phyloP scores from a whole-genome alignment of 306 rosid species.

The Ormosia semicastrata region DNA sequence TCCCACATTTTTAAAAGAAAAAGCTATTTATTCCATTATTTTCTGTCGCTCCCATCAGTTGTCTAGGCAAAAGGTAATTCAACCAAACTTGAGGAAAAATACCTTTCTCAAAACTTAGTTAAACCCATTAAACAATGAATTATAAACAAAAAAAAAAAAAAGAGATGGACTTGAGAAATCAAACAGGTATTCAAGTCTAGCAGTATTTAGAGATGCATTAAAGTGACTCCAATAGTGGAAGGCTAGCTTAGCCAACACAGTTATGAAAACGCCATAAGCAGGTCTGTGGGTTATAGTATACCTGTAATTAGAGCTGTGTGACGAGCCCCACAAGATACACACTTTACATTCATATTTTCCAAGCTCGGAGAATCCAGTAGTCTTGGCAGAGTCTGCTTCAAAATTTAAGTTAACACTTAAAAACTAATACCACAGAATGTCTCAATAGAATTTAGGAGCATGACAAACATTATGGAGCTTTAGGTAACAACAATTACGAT shows the following conservation, averaged over 20 bases:
- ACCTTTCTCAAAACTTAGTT: neutral
- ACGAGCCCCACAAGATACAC: constrained; percentile 91
- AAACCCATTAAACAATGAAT: neutral
- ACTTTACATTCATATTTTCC: constrained; percentile 69
- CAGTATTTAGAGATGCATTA: neutral
- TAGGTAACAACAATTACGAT: neutral
- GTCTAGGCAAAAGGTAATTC: neutral
- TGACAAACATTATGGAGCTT: neutral
- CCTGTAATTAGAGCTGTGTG: constrained; percentile 85
- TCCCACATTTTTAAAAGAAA: neutral
- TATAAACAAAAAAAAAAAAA: neutral
- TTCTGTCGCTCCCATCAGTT: neutral
- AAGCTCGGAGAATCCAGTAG: constrained; percentile 79
- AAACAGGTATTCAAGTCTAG: neutral
- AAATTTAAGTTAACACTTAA: constrained; percentile 20
- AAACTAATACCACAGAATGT: constrained; percentile 14
- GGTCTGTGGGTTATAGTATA: constrained; percentile 21
- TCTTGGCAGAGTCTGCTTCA: constrained; percentile 71
- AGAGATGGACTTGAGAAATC: neutral
- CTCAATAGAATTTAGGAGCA: neutral
- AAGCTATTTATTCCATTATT: neutral
- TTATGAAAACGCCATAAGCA: neutral
- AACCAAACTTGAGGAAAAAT: neutral
- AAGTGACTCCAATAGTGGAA: neutral
- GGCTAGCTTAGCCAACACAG: neutral